Evolutionary conservation across 1,284 basidiomycete species (phyloP), one percentile per base, ranked within the genome.

Genomic region (Irpex sp.): DNA sequence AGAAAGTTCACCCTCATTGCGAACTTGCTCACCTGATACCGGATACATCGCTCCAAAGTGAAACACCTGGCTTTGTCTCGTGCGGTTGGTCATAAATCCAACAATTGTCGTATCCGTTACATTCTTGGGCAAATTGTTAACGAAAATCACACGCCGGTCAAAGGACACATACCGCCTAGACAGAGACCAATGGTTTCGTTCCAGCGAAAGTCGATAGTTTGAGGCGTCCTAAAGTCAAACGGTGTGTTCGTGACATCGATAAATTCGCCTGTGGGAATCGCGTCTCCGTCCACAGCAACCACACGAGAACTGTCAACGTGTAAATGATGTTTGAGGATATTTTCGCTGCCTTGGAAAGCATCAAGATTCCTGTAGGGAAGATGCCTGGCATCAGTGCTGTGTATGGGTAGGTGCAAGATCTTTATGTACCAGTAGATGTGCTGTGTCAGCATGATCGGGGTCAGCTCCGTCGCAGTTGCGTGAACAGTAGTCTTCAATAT

Each of bases 361-460:
- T 85, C 83, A 17, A 86, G 74, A 66, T 86, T 86, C 80, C 81
- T 82, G 60, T 35, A 54, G 37, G 46, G 51, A 11, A 17, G 11
- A n/a, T 35, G 39, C 4, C 33, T 19, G 47, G 36, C 7, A 11
- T 13, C 46, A 51, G 35, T n/a, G 9, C 49, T 26, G 21, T 19
- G n/a, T 51, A 19, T 26, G 9, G 21, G 17, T 11, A 35, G 15
- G 50, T 33, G 4, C 43, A 21, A 7, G 35, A 58, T 54, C 21
- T 4, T 7, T 4, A 46, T 71, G 11, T 59, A 81, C 83, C 82
- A 85, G 70, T 81, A 86, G 56, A 79, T 78, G 71, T 82, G 84
- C 68, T 81, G 82, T 1, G 82, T 85, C 13, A 84, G 70, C 83
- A 86, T 85, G 60, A 86, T 83, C 0, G 84, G 85, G 1, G 85